Evolutionary conservation across 192 early-diverging fungal species (phyloP), one percentile per base, ranked within the genome.

Genomic region (Coemansia sp.): DNA sequence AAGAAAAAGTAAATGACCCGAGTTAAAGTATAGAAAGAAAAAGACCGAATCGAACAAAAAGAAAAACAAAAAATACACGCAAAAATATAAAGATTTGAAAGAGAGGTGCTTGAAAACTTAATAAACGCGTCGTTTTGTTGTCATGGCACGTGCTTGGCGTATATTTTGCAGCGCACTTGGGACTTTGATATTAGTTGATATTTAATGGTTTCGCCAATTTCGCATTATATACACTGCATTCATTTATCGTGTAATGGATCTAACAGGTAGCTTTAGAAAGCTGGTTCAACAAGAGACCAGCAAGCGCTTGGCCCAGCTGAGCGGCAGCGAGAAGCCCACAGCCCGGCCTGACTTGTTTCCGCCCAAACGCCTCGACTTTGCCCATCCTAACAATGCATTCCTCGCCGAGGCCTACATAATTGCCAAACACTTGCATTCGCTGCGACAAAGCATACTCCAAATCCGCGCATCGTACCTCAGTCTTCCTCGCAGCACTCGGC

Each of bases 401-500:
- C 67, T 85, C 67, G 72, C 83, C 72, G 86, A 88, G 62, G 81
- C 85, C 15, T 83, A 84, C 58, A 66, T 85, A 54, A 73, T 88
- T 29, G 72, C 84, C 48, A 69, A 75, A 52, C 87, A 89, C 52
- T 73, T 89, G 43, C 29, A 63, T 11, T 70, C 75, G n/a, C 67
- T 89, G 22, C 82, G 70, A 29, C 66, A 47, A 39, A 84, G 82
- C 52, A 69, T 89, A 22, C 47, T 81, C 12, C 72, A 81, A 15
- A 73, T 84, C 19, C 85, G 87, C 38, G 83, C 77, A 5, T 71
- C 78, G 4, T 86, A 88, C 53, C 76, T 87, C 37, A 78, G 77
- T 35, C 62, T 83, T 23, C 21, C 68, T 23, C n/a, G 27, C 9
- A 45, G 17, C 25, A 27, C 11, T 5, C 25, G 55, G 10, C 48